These are phyloP conservation scores for Podospora tetraspora DNA, from an alignment of 495 filamentous ascomycete species.

Conservation along the genomic window DNA sequence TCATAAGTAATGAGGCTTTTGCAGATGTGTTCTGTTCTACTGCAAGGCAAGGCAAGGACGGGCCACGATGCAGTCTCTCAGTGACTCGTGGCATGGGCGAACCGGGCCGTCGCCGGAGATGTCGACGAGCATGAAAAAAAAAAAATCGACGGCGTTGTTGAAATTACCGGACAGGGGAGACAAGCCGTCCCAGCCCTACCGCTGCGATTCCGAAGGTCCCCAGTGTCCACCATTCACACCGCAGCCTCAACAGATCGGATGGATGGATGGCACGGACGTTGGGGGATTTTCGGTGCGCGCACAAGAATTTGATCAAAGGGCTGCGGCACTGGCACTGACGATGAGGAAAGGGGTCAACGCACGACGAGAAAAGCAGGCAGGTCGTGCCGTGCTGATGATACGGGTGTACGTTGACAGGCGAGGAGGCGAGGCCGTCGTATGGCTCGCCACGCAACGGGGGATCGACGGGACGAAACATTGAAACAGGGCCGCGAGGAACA, in stretches of 20 bases:
- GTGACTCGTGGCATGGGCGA: not conserved
- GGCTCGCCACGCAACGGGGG: not conserved
- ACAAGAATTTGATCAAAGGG: not conserved
- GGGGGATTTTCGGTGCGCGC: not conserved
- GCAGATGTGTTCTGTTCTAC: not conserved
- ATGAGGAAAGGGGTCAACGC: too few relatives aligned
- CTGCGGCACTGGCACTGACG: too few relatives aligned
- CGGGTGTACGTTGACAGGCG: too few relatives aligned
- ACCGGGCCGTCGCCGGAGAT: not conserved
- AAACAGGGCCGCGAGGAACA: not conserved
- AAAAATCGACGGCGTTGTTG: too few relatives aligned
- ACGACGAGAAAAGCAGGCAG: not conserved
- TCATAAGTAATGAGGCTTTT: not conserved
- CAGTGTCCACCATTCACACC: not conserved
- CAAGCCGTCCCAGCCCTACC: not conserved
- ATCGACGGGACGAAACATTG: not conserved
- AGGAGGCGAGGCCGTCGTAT: not conserved
- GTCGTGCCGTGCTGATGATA: too few relatives aligned
- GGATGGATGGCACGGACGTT: not conserved
- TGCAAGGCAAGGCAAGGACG: not conserved
- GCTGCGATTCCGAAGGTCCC: not conserved
- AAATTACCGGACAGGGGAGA: not conserved
- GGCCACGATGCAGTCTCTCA: not conserved
- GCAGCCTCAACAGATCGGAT: not conserved
- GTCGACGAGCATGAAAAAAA: too few relatives aligned